phyloP scores from a whole-genome alignment of 2,329 filamentous ascomycete species.

The Pseudogymnoascus sp. region DNA sequence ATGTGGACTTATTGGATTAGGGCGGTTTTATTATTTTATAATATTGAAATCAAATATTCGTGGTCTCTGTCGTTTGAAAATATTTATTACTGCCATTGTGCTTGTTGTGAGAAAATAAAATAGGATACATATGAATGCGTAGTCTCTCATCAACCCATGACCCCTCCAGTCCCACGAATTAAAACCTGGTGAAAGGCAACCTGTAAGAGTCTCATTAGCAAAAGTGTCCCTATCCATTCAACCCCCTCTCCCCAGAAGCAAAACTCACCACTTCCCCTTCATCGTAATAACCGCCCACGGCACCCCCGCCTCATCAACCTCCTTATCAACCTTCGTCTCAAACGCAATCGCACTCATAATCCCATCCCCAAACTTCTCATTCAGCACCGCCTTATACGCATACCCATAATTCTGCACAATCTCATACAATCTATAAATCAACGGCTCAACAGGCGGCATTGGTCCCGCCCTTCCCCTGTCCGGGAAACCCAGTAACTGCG shows the following conservation, averaged over 20 bases:
- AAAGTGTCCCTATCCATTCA: not conserved
- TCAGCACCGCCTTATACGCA: conserved; percentile 88
- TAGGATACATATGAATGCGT: not conserved
- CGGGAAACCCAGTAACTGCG: conserved; percentile 64
- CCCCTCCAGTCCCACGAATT: not conserved
- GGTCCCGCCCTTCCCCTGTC: conserved; percentile 72
- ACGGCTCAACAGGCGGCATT: conserved; percentile 76
- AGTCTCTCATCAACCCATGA: not conserved
- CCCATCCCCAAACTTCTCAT: conserved; percentile 89
- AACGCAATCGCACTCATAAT: conserved; percentile 97
- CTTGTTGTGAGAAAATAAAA: not conserved
- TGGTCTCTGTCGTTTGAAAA: conserved; percentile 2
- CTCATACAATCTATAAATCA: conserved; percentile 89
- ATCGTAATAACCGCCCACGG: conserved; percentile 80
- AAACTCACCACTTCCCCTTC: conserved; percentile 25
- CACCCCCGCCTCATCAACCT: conserved; percentile 73
- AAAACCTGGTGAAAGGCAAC: conserved; percentile 14
- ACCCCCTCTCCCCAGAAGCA: not conserved
- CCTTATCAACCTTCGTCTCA: conserved; percentile 86
- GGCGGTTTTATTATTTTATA: not conserved
- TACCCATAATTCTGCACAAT: conserved; percentile 96
- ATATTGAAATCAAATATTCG: not conserved
- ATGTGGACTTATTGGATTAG: not conserved
- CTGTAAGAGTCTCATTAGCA: not conserved
- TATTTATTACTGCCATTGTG: not conserved